Percentiles rank a stretch among this genome's conserved stretches.
phyloP scores from a whole-genome alignment of 2,329 filamentous ascomycete species.

The Aspergillus unguis region DNA sequence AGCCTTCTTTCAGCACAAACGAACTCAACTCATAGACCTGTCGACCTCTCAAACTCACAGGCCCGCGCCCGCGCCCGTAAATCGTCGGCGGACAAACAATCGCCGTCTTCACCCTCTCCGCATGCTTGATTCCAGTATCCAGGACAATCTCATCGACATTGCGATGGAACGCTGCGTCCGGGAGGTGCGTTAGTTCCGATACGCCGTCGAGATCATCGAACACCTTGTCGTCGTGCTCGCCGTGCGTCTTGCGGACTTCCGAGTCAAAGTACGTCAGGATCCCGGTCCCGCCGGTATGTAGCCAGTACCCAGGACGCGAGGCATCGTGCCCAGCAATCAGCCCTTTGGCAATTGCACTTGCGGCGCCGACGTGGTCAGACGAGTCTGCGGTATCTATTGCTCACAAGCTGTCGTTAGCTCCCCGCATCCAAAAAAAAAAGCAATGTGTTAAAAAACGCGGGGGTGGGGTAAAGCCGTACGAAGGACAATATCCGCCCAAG shows the following conservation, averaged over 20 bases:
- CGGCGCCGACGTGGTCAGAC: slow-evolving; percentile 38
- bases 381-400: slow-evolving; percentile 2
- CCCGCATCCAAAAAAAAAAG: no score
- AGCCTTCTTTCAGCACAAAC: slow-evolving; percentile 49
- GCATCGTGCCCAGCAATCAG: slow-evolving; percentile 34
- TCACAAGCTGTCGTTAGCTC: background rate
- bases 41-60: slow-evolving; percentile 52
- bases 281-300: slow-evolving; percentile 42
- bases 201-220: slow-evolving; percentile 43
- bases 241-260: slow-evolving; percentile 29
- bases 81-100: slow-evolving; percentile 65
- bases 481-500: slow-evolving; percentile 51
- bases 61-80: slow-evolving; percentile 59
- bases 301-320: slow-evolving; percentile 34
- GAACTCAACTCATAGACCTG: slow-evolving; percentile 56
- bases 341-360: slow-evolving; percentile 41
- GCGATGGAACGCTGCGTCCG: slow-evolving; percentile 51
- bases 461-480: slow-evolving; percentile 24
- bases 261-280: slow-evolving; percentile 36
- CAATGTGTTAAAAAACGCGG: background rate
- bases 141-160: slow-evolving; percentile 68
- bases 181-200: slow-evolving; percentile 35
- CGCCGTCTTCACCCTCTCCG: slow-evolving; percentile 53
- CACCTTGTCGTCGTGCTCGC: slow-evolving; percentile 39
- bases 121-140: slow-evolving; percentile 34